A percentile compares a stretch with the other conserved stretches of the same genome.
phyloP scores from a whole-genome alignment of 768 basidiomycete genomes.

The Multifurca ochricompacta region DNA sequence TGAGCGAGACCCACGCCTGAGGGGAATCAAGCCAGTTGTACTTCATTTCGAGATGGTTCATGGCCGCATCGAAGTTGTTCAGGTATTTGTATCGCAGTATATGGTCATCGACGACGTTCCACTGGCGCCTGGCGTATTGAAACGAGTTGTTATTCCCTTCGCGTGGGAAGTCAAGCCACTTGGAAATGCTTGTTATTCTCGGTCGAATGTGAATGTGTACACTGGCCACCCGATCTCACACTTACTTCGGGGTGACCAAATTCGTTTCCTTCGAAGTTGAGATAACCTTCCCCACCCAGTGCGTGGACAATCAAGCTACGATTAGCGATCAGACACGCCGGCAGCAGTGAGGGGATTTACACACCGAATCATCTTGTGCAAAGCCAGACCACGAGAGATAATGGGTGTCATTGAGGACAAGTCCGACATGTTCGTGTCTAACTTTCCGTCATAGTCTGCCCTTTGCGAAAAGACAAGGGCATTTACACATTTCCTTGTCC shows the following conservation, averaged over 20 bases:
- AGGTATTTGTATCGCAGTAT: constrained; percentile 89
- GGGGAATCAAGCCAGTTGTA: constrained; percentile 80
- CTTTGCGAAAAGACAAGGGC: not conserved
- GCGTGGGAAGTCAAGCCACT: constrained; percentile 99
- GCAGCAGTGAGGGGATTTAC: constrained; percentile 14
- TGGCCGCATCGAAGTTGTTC: constrained; percentile 86
- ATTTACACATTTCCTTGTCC: constrained; percentile 99
- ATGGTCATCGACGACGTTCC: constrained; percentile 86
- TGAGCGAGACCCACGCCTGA: constrained; percentile 89
- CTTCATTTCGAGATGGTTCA: constrained; percentile 80
- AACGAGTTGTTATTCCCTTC: constrained; percentile 94
- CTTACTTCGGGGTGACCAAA: constrained; percentile 94
- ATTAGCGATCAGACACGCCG: constrained; percentile 3
- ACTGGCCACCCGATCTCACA: constrained; percentile 1
- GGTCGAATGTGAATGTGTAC: not conserved
- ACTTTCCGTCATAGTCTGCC: not conserved
- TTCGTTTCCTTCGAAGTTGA: constrained; percentile 98
- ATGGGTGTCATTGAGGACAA: constrained; percentile 72
- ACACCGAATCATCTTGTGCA: constrained; percentile 98
- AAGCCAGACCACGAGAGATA: constrained; percentile 79
- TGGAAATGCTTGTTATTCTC: constrained; percentile 5
- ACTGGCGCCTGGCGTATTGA: constrained; percentile 94
- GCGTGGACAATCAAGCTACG: constrained; percentile 79
- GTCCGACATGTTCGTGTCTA: constrained; percentile 94
- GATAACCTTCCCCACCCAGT: constrained; percentile 93